phyloP scores from a whole-genome alignment of 306 rosid genomes.

The Acacia confusa region DNA sequence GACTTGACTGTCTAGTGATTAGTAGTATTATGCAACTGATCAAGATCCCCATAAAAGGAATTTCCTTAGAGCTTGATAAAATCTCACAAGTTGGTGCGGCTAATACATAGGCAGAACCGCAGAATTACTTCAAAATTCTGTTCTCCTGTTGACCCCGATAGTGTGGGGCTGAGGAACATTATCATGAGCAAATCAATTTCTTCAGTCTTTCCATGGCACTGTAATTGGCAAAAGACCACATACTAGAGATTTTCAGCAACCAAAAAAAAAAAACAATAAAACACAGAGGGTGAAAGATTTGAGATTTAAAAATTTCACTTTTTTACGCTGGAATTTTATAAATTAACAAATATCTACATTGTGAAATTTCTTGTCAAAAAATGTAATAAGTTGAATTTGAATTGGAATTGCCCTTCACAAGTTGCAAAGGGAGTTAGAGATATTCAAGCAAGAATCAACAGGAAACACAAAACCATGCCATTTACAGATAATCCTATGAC shows the following conservation, averaged over 20 bases:
- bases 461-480: constrained; percentile 15
- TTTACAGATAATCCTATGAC: background rate
- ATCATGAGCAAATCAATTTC: constrained; percentile 46
- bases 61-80: background rate
- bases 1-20: background rate
- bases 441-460: constrained; percentile 2
- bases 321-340: background rate
- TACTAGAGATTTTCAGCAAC: background rate
- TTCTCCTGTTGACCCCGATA: constrained; percentile 15
- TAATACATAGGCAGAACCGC: constrained; percentile 8
- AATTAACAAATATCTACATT: background rate
- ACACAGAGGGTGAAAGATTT: background rate
- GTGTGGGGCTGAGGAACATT: constrained; percentile 11
- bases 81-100: constrained; percentile 14
- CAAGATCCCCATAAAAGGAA: background rate
- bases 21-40: constrained; percentile 4
- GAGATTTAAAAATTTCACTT: background rate
- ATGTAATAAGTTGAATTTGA: background rate
- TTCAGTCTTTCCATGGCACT: constrained; percentile 60
- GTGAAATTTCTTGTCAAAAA: background rate
- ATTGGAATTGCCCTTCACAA: constrained; percentile 9
- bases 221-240: constrained; percentile 35
- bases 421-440: background rate
- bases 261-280: background rate
- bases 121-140: constrained; percentile 23